Evolutionary conservation across 139 green algal species (phyloP).

Genomic region (Eudorina sp.): DNA sequence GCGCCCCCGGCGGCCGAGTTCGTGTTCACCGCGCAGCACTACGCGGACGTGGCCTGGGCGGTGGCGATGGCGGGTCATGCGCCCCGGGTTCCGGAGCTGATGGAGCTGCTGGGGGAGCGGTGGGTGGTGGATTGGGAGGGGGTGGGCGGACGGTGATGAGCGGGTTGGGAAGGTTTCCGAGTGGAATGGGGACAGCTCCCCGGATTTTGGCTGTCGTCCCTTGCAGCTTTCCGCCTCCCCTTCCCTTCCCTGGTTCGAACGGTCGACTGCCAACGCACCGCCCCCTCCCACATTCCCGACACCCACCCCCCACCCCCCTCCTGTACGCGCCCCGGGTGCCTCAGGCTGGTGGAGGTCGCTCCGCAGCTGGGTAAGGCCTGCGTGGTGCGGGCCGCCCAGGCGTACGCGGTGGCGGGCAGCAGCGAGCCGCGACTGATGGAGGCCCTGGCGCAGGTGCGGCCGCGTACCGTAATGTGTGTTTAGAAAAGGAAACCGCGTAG

Average conservation of each 20-base stretch:
- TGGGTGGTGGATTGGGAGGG: too few relatives aligned
- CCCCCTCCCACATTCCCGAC: not conserved
- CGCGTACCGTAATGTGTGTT: too few relatives aligned
- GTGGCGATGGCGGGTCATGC: conserved; percentile 29
- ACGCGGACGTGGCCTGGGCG: conserved; percentile 12
- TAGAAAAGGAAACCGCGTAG: too few relatives aligned
- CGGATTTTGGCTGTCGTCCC: too few relatives aligned
- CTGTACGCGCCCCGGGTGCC: not conserved
- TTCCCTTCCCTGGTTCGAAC: not conserved
- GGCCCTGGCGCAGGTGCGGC: conserved; percentile 11
- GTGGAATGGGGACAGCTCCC: too few relatives aligned
- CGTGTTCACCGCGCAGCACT: not conserved
- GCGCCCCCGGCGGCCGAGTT: not conserved
- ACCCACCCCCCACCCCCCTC: not conserved
- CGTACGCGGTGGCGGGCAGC: conserved; percentile 8
- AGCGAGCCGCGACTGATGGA: not conserved
- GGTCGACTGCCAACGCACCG: not conserved
- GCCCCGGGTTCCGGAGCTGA: conserved; percentile 7
- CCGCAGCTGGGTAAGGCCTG: conserved; percentile 16
- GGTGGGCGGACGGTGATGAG: too few relatives aligned
- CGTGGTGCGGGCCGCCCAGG: conserved; percentile 16
- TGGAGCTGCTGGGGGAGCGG: conserved; percentile 13
- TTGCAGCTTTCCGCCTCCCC: not conserved
- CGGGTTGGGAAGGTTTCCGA: too few relatives aligned
- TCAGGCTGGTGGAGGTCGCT: conserved; percentile 15